A percentile compares a stretch with the other conserved stretches of the same genome.
Evolutionary conservation across 2,329 filamentous ascomycete genomes (phyloP).

Genomic region (Monosporascus cannonballus): DNA sequence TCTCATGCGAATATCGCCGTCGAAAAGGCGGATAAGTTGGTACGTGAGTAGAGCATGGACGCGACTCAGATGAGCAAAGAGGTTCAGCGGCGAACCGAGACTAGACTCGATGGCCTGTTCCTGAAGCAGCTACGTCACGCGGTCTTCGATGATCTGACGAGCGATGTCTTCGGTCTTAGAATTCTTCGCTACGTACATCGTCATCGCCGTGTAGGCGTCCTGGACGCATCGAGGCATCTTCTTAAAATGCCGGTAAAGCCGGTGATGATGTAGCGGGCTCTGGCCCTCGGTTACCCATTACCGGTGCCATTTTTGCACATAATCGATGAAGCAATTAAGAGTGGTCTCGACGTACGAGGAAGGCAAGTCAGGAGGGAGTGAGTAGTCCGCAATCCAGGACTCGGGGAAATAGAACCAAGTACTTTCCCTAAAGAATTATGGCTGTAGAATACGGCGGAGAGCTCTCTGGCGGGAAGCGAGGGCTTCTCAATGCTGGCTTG

Average conservation of each 20-base stretch:
- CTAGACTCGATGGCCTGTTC: conserved; percentile 14
- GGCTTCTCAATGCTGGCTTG: conserved; percentile 1
- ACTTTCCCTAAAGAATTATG: neutral
- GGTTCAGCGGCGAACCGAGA: conserved; percentile 2
- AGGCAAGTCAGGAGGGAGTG: conserved; percentile 1
- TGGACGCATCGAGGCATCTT: conserved; percentile 20
- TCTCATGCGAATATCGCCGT: conserved; percentile 28
- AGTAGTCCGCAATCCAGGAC: conserved; percentile 15
- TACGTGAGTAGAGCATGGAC: conserved; percentile 24
- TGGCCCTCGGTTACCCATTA: conserved; percentile 17
- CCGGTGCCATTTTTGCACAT: conserved; percentile 15
- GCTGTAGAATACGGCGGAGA: neutral
- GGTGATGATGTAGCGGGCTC: conserved; percentile 18
- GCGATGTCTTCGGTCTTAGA: conserved; percentile 8
- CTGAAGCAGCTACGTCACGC: conserved; percentile 17
- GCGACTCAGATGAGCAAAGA: conserved; percentile 15
- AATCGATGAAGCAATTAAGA: conserved; percentile 22
- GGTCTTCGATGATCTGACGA: conserved; percentile 17
- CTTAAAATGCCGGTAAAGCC: conserved; percentile 12
- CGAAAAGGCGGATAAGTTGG: conserved; percentile 28
- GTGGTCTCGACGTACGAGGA: conserved; percentile 3
- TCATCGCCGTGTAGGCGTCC: conserved; percentile 19
- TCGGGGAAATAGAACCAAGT: conserved; percentile 15
- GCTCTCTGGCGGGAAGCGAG: neutral
- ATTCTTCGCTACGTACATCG: conserved; percentile 15